phyloP scores from a whole-genome alignment of 768 basidiomycete species.

The Pleurotus pulmonarius region DNA sequence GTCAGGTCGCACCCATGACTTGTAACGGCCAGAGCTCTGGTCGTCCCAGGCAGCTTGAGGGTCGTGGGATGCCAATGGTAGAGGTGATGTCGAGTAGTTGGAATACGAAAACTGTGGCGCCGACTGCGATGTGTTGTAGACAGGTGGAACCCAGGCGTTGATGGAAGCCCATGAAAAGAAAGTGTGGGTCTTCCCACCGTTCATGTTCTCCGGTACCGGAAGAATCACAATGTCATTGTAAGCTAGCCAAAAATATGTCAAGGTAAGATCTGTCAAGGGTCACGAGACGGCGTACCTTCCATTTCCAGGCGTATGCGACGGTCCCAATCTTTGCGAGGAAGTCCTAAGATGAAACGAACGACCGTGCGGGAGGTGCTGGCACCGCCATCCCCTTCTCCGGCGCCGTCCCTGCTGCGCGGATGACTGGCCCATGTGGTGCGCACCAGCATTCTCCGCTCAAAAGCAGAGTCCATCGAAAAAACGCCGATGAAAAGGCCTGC shows the following conservation, averaged over 20 bases:
- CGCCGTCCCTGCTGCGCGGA: constrained; percentile 70
- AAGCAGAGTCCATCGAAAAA: constrained; percentile 82
- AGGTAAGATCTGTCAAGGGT: constrained; percentile 4
- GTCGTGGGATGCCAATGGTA: constrained; percentile 69
- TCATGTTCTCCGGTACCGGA: constrained; percentile 92
- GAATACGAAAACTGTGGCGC: constrained; percentile 63
- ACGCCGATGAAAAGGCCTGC: constrained; percentile 87
- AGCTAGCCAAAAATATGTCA: constrained; percentile 35
- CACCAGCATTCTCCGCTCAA: constrained; percentile 83
- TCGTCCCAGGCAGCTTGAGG: constrained; percentile 56
- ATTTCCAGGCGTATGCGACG: constrained; percentile 81
- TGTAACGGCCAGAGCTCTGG: constrained; percentile 33
- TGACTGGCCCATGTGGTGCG: constrained; percentile 90
- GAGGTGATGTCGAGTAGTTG: constrained; percentile 50
- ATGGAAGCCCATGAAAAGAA: constrained; percentile 93
- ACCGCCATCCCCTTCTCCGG: constrained; percentile 64
- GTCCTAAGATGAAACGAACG: constrained; percentile 86
- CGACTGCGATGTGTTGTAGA: constrained; percentile 47
- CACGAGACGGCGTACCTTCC: constrained; percentile 62
- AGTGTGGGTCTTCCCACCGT: constrained; percentile 85
- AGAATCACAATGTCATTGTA: constrained; percentile 86
- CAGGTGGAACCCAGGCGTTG: constrained; percentile 87
- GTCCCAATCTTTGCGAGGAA: constrained; percentile 77
- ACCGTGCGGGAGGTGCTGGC: constrained; percentile 77
- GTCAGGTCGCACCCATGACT: constrained; percentile 82